These are phyloP conservation scores for Alisma plantagoaquatica DNA, from an alignment of 106 monocot genomes.

Conservation along the genomic window DNA sequence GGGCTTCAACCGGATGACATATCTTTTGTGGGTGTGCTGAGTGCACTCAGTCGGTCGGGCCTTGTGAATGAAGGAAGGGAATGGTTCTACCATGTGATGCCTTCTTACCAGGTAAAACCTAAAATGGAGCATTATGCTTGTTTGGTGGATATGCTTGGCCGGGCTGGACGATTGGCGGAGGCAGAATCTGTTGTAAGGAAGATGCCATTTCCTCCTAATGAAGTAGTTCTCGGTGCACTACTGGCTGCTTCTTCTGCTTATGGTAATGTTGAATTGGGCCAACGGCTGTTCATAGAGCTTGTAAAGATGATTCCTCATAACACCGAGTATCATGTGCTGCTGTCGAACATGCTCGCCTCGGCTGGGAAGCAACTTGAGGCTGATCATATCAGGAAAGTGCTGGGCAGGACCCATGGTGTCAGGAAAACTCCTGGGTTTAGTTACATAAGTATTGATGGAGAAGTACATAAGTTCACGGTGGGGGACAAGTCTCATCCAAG, in stretches of 20 bases:
- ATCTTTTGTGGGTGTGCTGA: slow-evolving; percentile 50
- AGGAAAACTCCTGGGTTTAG: slow-evolving; percentile 48
- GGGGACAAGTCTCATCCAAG: slow-evolving; percentile 51
- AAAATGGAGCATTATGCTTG: slow-evolving; percentile 65
- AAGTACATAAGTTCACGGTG: slow-evolving; percentile 42
- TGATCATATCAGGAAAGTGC: slow-evolving; percentile 15
- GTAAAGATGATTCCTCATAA: slow-evolving; percentile 23
- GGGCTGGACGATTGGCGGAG: slow-evolving; percentile 46
- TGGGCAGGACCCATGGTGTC: slow-evolving; percentile 21
- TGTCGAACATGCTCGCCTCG: slow-evolving; percentile 38
- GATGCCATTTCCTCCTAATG: slow-evolving; percentile 55
- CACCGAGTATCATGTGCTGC: slow-evolving; percentile 36
- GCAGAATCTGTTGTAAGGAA: slow-evolving; percentile 40
- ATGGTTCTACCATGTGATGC: slow-evolving; percentile 17
- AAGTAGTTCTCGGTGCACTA: slow-evolving; percentile 63
- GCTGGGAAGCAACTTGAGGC: slow-evolving; percentile 30
- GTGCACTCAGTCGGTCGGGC: slow-evolving; percentile 55
- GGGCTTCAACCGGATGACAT: slow-evolving; percentile 42
- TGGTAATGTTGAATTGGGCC: slow-evolving; percentile 30
- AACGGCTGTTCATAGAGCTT: slow-evolving; percentile 30
- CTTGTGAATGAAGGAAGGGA: slow-evolving; percentile 33
- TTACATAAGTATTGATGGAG: slow-evolving; percentile 38
- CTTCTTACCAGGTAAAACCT: slow-evolving; percentile 26
- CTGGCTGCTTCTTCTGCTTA: slow-evolving; percentile 48
- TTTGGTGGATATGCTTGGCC: slow-evolving; percentile 62